A percentile compares a stretch with the other conserved stretches of the same genome.
Evolutionary conservation across 2,329 filamentous ascomycete genomes (phyloP).

Genomic region (Trichoderma sp.): DNA sequence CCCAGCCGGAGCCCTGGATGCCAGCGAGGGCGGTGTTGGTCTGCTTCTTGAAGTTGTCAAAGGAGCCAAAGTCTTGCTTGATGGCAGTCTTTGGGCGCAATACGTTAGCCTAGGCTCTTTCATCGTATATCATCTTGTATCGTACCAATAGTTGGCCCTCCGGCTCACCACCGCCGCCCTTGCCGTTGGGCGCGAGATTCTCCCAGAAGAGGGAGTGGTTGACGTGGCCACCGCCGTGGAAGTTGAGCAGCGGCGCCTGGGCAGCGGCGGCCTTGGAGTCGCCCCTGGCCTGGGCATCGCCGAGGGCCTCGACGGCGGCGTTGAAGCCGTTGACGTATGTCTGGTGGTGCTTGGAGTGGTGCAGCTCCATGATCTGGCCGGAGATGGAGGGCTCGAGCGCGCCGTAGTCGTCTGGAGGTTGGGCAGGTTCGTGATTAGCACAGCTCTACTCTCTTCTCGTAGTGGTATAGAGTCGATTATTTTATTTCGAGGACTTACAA

Average conservation of each 20-base stretch:
- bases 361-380: slow-evolving; percentile 93
- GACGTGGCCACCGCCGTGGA: slow-evolving; percentile 83
- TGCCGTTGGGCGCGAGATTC: slow-evolving; percentile 69
- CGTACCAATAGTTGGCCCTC: slow-evolving; percentile 60
- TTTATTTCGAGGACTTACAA: slow-evolving; percentile 42
- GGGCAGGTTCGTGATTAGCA: neutral
- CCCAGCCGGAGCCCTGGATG: slow-evolving; percentile 88
- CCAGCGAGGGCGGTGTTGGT: slow-evolving; percentile 70
- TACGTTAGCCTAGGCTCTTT: neutral
- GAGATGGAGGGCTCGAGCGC: slow-evolving; percentile 85
- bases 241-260: slow-evolving; percentile 63
- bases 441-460: neutral
- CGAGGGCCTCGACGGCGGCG: slow-evolving; percentile 71
- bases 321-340: slow-evolving; percentile 92
- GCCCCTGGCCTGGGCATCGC: slow-evolving; percentile 64
- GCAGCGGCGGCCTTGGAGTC: slow-evolving; percentile 54
- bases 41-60: slow-evolving; percentile 64
- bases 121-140: neutral
- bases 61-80: slow-evolving; percentile 66
- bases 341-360: slow-evolving; percentile 93
- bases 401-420: slow-evolving; percentile 80
- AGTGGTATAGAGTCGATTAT: neutral
- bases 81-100: slow-evolving; percentile 53
- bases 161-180: slow-evolving; percentile 62
- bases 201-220: slow-evolving; percentile 89